phyloP scores from a whole-genome alignment of 495 filamentous ascomycete genomes.

The Elasticomyces elasticus region DNA sequence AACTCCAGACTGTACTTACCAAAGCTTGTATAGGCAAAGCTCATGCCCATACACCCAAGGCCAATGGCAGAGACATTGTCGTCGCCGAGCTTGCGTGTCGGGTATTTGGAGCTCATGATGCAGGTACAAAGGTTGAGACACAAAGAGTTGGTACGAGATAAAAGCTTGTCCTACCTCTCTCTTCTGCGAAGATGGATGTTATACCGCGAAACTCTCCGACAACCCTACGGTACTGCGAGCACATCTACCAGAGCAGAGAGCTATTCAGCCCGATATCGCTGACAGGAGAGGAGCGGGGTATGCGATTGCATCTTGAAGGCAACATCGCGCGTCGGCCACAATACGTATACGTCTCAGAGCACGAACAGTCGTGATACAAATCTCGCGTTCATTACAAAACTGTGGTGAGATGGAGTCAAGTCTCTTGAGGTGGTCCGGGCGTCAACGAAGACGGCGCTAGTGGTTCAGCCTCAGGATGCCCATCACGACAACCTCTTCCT shows the following conservation, averaged over 20 bases:
- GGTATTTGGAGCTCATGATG: conserved; percentile 18
- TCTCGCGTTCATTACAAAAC: too few species aligned
- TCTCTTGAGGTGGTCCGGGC: too few species aligned
- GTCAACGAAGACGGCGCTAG: too few species aligned
- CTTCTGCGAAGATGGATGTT: too few species aligned
- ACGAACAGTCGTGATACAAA: too few species aligned
- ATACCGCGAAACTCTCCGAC: background rate
- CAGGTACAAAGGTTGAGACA: background rate
- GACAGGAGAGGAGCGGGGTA: background rate
- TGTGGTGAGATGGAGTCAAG: too few species aligned
- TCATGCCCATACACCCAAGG: conserved; percentile 38
- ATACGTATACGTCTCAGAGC: too few species aligned
- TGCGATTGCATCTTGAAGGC: background rate
- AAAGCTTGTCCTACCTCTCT: background rate
- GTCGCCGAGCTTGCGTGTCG: conserved; percentile 35
- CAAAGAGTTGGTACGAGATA: background rate
- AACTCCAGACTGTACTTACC: background rate
- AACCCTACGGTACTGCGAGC: background rate
- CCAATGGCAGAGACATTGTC: conserved; percentile 33
- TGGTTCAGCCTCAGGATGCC: too few species aligned
- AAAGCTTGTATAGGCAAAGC: conserved; percentile 13
- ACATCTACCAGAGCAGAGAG: background rate
- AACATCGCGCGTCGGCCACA: too few species aligned
- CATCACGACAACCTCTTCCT: too few species aligned
- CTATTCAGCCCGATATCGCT: background rate